Evolutionary conservation across 140 eudicot genomes (phyloP).

Genomic region (Stevia rebaudiana): DNA sequence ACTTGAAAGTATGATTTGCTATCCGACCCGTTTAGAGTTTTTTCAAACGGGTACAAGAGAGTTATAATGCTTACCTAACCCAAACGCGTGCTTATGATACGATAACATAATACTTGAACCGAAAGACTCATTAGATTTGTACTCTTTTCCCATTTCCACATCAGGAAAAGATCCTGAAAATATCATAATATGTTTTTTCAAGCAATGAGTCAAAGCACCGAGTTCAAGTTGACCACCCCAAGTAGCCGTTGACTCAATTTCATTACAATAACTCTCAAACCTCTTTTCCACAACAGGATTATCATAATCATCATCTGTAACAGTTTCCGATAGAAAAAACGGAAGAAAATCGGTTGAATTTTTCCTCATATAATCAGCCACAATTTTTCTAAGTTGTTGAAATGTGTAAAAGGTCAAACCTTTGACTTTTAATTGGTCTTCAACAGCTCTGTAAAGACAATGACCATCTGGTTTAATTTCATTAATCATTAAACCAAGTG

Average conservation of each 20-base stretch:
- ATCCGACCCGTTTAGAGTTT: constrained; percentile 1
- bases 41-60: constrained; percentile 53
- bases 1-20: constrained; percentile 19
- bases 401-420: constrained; percentile 55
- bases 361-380: constrained; percentile 74
- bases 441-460: constrained; percentile 92
- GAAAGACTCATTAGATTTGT: constrained; percentile 43
- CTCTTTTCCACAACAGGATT: constrained; percentile 29
- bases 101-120: constrained; percentile 67
- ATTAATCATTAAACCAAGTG: constrained; percentile 48
- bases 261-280: constrained; percentile 41
- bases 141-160: constrained; percentile 99
- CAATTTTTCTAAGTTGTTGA: constrained; percentile 77
- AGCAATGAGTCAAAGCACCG: constrained; percentile 67
- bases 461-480: constrained; percentile 95
- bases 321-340: constrained; percentile 46
- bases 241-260: constrained; percentile 42
- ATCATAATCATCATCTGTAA: constrained; percentile 28
- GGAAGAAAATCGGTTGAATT: constrained; percentile 71
- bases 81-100: constrained; percentile 91
- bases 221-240: constrained; percentile 49
- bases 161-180: constrained; percentile 95
- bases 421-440: constrained; percentile 61
- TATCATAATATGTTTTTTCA: constrained; percentile 60
- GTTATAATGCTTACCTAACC: constrained; percentile 92